Evolutionary conservation across 2,329 filamentous ascomycete genomes (phyloP).

Genomic region (Cladosporium sp.): DNA sequence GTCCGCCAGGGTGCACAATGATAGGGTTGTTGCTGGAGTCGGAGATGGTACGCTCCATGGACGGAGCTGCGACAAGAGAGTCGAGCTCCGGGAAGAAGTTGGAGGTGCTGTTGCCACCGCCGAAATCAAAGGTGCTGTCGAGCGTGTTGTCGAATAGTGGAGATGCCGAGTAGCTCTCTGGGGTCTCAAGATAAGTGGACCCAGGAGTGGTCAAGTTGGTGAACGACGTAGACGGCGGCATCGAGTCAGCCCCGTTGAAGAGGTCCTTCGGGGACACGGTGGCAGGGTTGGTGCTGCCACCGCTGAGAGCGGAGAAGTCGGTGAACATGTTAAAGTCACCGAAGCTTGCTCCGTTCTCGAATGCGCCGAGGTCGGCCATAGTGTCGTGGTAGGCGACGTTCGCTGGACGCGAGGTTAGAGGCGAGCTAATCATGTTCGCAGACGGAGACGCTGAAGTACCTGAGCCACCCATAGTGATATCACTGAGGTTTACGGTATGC

Average conservation of each 20-base stretch:
- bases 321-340: constrained; percentile 25
- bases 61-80: constrained; percentile 22
- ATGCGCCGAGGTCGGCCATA: constrained; percentile 36
- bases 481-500: constrained; percentile 24
- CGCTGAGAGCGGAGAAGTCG: constrained; percentile 20
- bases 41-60: constrained; percentile 38
- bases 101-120: constrained; percentile 30
- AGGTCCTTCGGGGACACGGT: constrained; percentile 85
- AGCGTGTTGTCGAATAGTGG: constrained; percentile 60
- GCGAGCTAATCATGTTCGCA: constrained; percentile 20
- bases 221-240: constrained; percentile 75
- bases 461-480: constrained; percentile 51
- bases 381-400: constrained; percentile 44
- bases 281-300: constrained; percentile 31
- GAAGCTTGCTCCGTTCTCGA: constrained; percentile 22
- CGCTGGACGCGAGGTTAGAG: constrained; percentile 33
- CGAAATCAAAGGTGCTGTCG: constrained; percentile 60
- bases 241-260: constrained; percentile 62
- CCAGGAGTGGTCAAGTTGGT: constrained; percentile 78
- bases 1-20: constrained; percentile 34
- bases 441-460: constrained; percentile 40
- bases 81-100: constrained; percentile 58
- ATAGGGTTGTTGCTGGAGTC: constrained; percentile 32
- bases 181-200: constrained; percentile 71
- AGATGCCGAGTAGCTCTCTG: constrained; percentile 71